These are phyloP conservation scores for Verticillium tricorpus DNA, from an alignment of 2,329 filamentous ascomycete genomes.

Conservation along the genomic window DNA sequence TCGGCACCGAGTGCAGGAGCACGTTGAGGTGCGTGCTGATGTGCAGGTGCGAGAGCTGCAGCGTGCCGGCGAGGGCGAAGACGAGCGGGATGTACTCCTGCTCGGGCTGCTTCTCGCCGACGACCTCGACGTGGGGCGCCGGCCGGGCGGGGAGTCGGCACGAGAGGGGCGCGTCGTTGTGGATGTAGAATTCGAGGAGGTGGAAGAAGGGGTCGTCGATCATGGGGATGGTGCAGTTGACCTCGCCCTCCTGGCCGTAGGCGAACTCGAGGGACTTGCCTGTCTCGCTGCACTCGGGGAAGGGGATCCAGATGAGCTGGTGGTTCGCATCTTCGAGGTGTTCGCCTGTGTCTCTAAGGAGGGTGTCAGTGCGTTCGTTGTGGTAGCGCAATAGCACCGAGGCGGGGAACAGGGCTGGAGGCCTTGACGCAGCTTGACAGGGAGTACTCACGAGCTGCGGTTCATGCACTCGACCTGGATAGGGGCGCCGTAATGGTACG, in stretches of 20 bases:
- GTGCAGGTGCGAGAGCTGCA: conserved; percentile 87
- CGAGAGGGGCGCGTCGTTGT: conserved; percentile 88
- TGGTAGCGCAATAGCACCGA: background rate
- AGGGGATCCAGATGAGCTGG: conserved; percentile 83
- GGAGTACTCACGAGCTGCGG: conserved; percentile 59
- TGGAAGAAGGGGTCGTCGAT: conserved; percentile 79
- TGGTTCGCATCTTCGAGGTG: conserved; percentile 69
- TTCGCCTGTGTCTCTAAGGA: conserved; percentile 74
- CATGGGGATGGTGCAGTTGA: conserved; percentile 79
- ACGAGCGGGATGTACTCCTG: conserved; percentile 76
- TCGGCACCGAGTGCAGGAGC: conserved; percentile 67
- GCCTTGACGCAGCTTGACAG: background rate
- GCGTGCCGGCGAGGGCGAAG: conserved; percentile 81
- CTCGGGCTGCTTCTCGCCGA: conserved; percentile 44
- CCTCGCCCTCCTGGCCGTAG: conserved; percentile 77
- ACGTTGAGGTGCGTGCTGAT: conserved; percentile 88
- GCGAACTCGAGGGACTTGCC: conserved; percentile 73
- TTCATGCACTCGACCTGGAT: conserved; percentile 72
- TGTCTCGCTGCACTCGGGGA: conserved; percentile 88
- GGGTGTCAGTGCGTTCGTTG: background rate
- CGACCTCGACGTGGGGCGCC: conserved; percentile 45
- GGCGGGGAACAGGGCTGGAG: background rate
- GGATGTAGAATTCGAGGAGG: conserved; percentile 93
- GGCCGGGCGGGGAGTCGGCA: conserved; percentile 86
- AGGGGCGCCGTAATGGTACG: conserved; percentile 61